phyloP scores from a whole-genome alignment of 805 yeast genomes.

The Sugiyamaella floridensis region DNA sequence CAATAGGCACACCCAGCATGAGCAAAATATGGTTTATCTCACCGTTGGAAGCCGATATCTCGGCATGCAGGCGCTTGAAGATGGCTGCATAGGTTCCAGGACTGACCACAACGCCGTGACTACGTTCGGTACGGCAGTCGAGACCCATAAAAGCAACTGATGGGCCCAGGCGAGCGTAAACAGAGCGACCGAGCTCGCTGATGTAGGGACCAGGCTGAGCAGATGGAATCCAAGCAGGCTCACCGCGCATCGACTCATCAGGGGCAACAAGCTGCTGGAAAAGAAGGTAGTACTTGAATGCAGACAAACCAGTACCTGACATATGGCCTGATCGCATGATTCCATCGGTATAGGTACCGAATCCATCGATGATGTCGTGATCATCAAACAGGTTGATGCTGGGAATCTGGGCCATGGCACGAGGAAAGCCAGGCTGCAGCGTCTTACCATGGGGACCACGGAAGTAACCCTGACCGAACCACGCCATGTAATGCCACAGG shows the following conservation, averaged over 20 bases:
- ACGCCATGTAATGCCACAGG: slow-evolving; percentile 63
- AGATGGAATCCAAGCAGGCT: slow-evolving; percentile 60
- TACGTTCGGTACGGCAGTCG: slow-evolving; percentile 91
- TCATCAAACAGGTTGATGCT: slow-evolving; percentile 84
- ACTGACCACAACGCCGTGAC: slow-evolving; percentile 48
- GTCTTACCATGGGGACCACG: slow-evolving; percentile 60
- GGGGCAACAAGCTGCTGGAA: slow-evolving; percentile 79
- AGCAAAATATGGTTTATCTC: slow-evolving; percentile 70
- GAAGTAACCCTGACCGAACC: slow-evolving; percentile 94
- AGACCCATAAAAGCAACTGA: slow-evolving; percentile 67
- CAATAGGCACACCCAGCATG: slow-evolving; percentile 89
- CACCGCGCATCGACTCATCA: slow-evolving; percentile 35
- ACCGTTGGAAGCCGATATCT: slow-evolving; percentile 43
- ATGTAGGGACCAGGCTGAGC: slow-evolving; percentile 59
- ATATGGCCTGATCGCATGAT: slow-evolving; percentile 73
- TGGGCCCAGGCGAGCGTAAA: slow-evolving; percentile 67
- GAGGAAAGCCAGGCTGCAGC: slow-evolving; percentile 59
- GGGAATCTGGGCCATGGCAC: slow-evolving; percentile 78
- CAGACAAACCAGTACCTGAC: slow-evolving; percentile 63
- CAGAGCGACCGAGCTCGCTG: slow-evolving; percentile 56
- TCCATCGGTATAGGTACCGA: slow-evolving; percentile 72
- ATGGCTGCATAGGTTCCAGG: slow-evolving; percentile 50
- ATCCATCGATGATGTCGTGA: slow-evolving; percentile 95
- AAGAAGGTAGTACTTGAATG: slow-evolving; percentile 80
- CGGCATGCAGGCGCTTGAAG: slow-evolving; percentile 54